These are phyloP conservation scores for Tuber magnatum DNA, from an alignment of 495 filamentous ascomycete species.

Conservation along the genomic window DNA sequence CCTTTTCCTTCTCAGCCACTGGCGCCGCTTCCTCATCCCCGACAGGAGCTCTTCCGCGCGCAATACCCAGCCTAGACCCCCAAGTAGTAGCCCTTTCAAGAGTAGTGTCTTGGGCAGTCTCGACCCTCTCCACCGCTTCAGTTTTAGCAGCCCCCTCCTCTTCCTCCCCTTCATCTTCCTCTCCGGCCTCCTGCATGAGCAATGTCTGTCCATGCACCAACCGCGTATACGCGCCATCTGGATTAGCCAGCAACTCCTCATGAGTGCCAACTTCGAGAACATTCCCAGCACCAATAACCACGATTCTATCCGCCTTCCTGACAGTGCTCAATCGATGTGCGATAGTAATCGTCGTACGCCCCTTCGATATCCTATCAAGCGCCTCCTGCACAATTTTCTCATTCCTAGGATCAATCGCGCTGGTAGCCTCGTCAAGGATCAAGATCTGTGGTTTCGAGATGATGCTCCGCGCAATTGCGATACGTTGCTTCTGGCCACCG, in stretches of 20 bases:
- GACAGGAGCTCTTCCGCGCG: slow-evolving; percentile 8
- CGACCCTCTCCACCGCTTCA: slow-evolving; percentile 3
- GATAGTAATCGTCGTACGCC: slow-evolving; percentile 75
- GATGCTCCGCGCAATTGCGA: slow-evolving; percentile 70
- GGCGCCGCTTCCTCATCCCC: slow-evolving; percentile 27
- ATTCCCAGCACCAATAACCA: slow-evolving; percentile 61
- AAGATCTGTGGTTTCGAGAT: slow-evolving; percentile 74
- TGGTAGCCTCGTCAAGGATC: slow-evolving; percentile 78
- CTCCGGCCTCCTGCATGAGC: slow-evolving; percentile 25
- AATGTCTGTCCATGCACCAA: slow-evolving; percentile 53
- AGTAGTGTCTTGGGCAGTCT: not conserved
- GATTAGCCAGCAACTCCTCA: slow-evolving; percentile 54
- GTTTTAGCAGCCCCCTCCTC: slow-evolving; percentile 12
- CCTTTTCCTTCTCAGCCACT: slow-evolving; percentile 6
- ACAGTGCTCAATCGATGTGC: slow-evolving; percentile 74
- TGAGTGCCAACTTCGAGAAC: slow-evolving; percentile 64
- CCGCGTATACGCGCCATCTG: slow-evolving; percentile 48
- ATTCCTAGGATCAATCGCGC: slow-evolving; percentile 66
- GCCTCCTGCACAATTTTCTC: slow-evolving; percentile 65
- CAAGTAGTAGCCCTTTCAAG: slow-evolving; percentile 27
- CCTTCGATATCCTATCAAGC: slow-evolving; percentile 60
- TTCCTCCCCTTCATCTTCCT: slow-evolving; percentile 7
- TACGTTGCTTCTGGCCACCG: slow-evolving; percentile 58
- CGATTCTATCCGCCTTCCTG: slow-evolving; percentile 64
- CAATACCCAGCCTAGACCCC: slow-evolving; percentile 27